Evolutionary conservation across 2,329 filamentous ascomycete species (phyloP).

Genomic region (Penicillium sp.): DNA sequence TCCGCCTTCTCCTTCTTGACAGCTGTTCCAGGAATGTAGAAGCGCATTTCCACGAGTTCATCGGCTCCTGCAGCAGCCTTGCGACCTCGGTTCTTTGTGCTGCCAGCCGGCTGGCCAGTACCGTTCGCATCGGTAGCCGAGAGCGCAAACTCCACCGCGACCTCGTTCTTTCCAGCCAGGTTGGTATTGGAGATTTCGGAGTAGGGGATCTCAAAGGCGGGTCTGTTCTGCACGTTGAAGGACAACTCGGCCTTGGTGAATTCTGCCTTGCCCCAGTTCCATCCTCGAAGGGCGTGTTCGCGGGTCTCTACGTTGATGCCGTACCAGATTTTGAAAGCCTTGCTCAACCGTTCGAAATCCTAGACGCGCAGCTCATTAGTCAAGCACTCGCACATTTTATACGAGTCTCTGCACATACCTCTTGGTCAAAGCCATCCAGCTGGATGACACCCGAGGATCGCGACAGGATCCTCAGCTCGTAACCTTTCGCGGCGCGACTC

Average conservation of each 20-base stretch:
- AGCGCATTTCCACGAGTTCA: constrained; percentile 96
- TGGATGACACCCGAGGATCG: constrained; percentile 83
- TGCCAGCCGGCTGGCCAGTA: constrained; percentile 69
- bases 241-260: constrained; percentile 92
- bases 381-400: neutral
- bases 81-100: constrained; percentile 71
- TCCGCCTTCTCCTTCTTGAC: constrained; percentile 69
- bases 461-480: constrained; percentile 87
- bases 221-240: constrained; percentile 96
- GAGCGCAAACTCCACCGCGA: constrained; percentile 88
- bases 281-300: constrained; percentile 91
- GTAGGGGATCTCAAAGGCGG: constrained; percentile 95
- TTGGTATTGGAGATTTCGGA: constrained; percentile 98
- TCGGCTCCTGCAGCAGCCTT: constrained; percentile 87
- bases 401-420: constrained; percentile 48
- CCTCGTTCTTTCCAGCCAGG: constrained; percentile 93
- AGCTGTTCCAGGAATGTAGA: constrained; percentile 92
- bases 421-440: constrained; percentile 90
- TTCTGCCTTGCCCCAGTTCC: constrained; percentile 99
- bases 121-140: constrained; percentile 70
- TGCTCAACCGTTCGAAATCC: constrained; percentile 85
- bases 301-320: constrained; percentile 87
- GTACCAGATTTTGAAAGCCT: constrained; percentile 98
- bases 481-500: constrained; percentile 89
- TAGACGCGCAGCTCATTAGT: constrained; percentile 32